Evolutionary conservation across 371 early-diverging fungal species (phyloP).

Genomic region (Mortierella sp.): DNA sequence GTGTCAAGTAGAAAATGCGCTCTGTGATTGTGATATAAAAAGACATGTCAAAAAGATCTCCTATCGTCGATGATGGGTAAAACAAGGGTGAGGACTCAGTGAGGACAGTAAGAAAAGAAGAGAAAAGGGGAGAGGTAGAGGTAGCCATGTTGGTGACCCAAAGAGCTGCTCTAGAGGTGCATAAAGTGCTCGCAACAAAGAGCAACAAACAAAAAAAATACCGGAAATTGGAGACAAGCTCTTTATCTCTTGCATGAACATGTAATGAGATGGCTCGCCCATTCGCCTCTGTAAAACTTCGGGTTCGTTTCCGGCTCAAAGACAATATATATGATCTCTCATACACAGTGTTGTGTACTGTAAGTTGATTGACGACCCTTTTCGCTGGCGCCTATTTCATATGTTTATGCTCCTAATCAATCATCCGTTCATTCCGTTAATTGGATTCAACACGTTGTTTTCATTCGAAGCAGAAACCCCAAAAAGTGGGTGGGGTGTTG

Average conservation of each 20-base stretch:
- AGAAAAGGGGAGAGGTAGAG: neutral
- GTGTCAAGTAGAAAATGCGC: neutral
- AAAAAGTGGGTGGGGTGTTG: neutral
- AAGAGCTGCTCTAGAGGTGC: neutral
- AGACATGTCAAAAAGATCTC: neutral
- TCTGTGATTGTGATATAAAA: neutral
- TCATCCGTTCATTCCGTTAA: neutral
- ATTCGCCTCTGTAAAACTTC: neutral
- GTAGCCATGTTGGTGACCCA: constrained; percentile 8
- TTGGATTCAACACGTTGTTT: neutral
- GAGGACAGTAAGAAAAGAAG: neutral
- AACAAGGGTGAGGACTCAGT: neutral
- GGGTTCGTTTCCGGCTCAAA: neutral
- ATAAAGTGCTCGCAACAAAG: neutral
- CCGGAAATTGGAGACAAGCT: neutral
- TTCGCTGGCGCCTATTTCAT: neutral
- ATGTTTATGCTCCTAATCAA: neutral
- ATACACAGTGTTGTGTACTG: neutral
- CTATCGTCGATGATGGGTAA: too few relatives aligned
- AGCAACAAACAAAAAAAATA: neutral
- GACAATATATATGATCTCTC: neutral
- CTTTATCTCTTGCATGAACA: neutral
- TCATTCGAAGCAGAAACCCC: neutral
- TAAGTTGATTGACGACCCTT: neutral
- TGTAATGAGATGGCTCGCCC: neutral